Base-by-base conservation (phyloP, 1,139 yeast genomes). In the Insectozyma bohioensis region DNA sequence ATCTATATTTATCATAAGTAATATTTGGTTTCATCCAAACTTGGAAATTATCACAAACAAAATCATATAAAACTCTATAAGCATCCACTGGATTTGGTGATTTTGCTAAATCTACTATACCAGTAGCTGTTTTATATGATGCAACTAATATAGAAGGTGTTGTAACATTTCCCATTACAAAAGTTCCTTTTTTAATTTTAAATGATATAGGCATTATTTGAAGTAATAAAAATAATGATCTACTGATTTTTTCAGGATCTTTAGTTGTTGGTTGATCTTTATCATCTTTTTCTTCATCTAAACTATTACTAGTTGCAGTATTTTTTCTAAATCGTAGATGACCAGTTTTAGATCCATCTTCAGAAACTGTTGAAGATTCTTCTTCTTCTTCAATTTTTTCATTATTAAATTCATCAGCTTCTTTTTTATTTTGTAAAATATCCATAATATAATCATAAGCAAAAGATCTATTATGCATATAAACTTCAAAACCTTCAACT, bases 401-500 rank as follows among this genome's bases (percentile, higher is more conserved):
- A 19, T 35, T 26, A 6, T 22, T 19, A 1, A 24, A 32, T 6
- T 32, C 21, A 10, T 39, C 38, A 18, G 28, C 30, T 6, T 31
- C 31, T 7, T 34, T 40, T 12, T 34, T 37, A 33, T 56, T 49
- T 27, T 57, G 52, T 25, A 78, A 56, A 24, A 62, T 53, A 14
- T 72, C 72, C 43, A 79, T 52, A 13, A 87, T 74, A 33, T 69
- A 70, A 31, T 85, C 92, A 54, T 85, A 92, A 1, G 95, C 92
- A 14, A 66, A 65, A 1, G 86, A 75, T 47, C 94, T 67, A 55
- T 92, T 92, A 55, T 84, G 88, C 40, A 84, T 62, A 52, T 87
- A 92, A 32, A 85, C 61, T 52, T 92, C 98, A 2, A 85, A 51
- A 1, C 98, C 98, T 31, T 81, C 83, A 6, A 85, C 58, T 14